Evolutionary conservation across 306 rosid genomes (phyloP).

Genomic region (Astragalus glycyphyllos): DNA sequence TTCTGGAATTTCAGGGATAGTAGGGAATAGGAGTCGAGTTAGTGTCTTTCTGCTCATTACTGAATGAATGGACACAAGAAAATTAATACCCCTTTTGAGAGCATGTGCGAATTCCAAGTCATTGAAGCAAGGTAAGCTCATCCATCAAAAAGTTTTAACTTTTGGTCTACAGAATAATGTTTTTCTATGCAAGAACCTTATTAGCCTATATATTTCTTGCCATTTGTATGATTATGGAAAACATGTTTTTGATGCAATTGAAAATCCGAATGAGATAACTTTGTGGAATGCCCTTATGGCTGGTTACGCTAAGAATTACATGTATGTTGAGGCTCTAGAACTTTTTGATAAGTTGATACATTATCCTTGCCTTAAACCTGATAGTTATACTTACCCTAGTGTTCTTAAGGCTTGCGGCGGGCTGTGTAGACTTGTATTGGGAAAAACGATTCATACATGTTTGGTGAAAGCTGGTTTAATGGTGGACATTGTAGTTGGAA

Average conservation of each 20-base stretch:
- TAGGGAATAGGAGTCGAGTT: background rate
- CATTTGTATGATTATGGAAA: slow-evolving; percentile 52
- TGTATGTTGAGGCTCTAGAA: slow-evolving; percentile 68
- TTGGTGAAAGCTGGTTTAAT: slow-evolving; percentile 65
- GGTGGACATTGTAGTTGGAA: slow-evolving; percentile 66
- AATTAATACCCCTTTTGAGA: slow-evolving; percentile 58
- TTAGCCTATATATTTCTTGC: slow-evolving; percentile 63
- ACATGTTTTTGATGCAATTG: slow-evolving; percentile 55
- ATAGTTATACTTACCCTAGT: slow-evolving; percentile 74
- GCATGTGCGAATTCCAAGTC: slow-evolving; percentile 56
- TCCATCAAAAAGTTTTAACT: slow-evolving; percentile 71
- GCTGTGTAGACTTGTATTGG: slow-evolving; percentile 51
- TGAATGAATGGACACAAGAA: slow-evolving; percentile 62
- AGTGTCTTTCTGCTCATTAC: slow-evolving; percentile 16
- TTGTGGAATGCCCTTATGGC: slow-evolving; percentile 78
- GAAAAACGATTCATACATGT: slow-evolving; percentile 59
- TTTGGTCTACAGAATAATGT: slow-evolving; percentile 59
- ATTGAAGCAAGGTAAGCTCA: slow-evolving; percentile 58
- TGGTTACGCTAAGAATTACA: slow-evolving; percentile 66
- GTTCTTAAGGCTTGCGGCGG: slow-evolving; percentile 78
- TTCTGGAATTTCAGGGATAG: background rate
- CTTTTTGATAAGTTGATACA: slow-evolving; percentile 52
- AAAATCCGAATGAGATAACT: slow-evolving; percentile 59
- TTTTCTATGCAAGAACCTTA: slow-evolving; percentile 58
- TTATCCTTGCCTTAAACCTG: slow-evolving; percentile 55